phyloP scores from a whole-genome alignment of 352 stramenopile genomes.

The Phytophthora pisi region DNA sequence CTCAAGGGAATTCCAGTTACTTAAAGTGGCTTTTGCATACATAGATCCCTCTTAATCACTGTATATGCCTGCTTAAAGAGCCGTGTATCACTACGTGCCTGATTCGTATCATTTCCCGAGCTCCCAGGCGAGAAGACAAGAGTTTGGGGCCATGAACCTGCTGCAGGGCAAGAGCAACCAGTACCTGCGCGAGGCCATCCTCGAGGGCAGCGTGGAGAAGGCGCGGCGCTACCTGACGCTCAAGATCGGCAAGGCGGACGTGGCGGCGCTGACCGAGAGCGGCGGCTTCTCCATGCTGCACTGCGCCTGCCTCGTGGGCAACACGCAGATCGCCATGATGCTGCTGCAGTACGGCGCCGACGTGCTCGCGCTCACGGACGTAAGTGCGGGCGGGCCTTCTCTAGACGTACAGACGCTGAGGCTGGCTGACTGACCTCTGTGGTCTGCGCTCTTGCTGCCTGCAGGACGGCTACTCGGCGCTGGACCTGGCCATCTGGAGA shows the following conservation, averaged over 20 bases:
- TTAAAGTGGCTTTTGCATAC: no score
- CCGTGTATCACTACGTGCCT: no score
- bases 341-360: conserved; percentile 80
- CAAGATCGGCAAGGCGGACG: conserved; percentile 85
- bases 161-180: conserved; percentile 89
- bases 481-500: conserved; percentile 85
- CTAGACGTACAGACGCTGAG: no score
- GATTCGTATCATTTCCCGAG: not conserved
- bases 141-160: conserved; percentile 60
- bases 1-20: no score
- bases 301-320: conserved; percentile 72
- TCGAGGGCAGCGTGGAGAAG: conserved; percentile 85
- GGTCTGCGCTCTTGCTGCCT: conserved; percentile 1
- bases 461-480: conserved; percentile 80
- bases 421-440: not conserved
- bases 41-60: no score
- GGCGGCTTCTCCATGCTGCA: conserved; percentile 86
- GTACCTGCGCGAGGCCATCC: conserved; percentile 82
- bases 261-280: conserved; percentile 77
- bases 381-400: conserved; percentile 11
- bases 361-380: conserved; percentile 77
- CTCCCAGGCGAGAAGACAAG: not conserved
- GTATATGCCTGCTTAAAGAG: no score
- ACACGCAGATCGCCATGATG: conserved; percentile 90
- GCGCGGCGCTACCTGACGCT: conserved; percentile 79